Base-by-base conservation (phyloP, 805 yeast genomes). In the Zygosaccharomyces bailii region DNA sequence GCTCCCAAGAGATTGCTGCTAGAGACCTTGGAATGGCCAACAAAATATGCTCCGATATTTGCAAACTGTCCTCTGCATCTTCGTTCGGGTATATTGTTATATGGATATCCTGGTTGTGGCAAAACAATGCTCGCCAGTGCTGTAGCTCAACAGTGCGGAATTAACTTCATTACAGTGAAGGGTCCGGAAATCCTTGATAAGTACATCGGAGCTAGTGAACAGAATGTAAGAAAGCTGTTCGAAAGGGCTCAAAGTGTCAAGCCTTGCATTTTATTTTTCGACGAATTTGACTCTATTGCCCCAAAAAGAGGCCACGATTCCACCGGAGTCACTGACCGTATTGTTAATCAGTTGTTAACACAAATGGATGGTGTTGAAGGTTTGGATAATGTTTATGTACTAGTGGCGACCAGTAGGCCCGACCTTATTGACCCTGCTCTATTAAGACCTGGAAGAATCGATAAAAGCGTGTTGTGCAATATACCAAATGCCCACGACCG, bases 301-400 rank as follows among this genome's bases (percentile, higher is more conserved):
- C 98, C 98, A 0, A 90, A 90, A 62, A 82, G 98, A 74, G 98
- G 98, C 2, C 97, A 90, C 58, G 99, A 91, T 61, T 86, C 96
- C 1, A 90, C 98, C 0, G 98, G 98, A 45, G 98, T 93, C 3
- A 93, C 98, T 2, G 99, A 93, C 63, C 76, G 99, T 55, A 96
- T 93, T 32, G 99, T 93, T 19, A 93, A 93, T 66, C 99, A 93
- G 61, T 78, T 93, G 79, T 75, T 93, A 56, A 93, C 99, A 0
- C 97, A 93, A 62, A 90, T 93, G 96, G 99, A 93, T 65, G 99
- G 99, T 69, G 98, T 98, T 0, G 98, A 93, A 64, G 97, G 98
- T 0, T 71, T 90, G 21, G 97, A 90, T 56, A 97, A 98, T 2
- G 98, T 93, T 2, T 91, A 93, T 61, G 96, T 93, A 0, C 71